phyloP scores from a whole-genome alignment of 495 filamentous ascomycete species.

The Friedmanniomyces endolithicus region DNA sequence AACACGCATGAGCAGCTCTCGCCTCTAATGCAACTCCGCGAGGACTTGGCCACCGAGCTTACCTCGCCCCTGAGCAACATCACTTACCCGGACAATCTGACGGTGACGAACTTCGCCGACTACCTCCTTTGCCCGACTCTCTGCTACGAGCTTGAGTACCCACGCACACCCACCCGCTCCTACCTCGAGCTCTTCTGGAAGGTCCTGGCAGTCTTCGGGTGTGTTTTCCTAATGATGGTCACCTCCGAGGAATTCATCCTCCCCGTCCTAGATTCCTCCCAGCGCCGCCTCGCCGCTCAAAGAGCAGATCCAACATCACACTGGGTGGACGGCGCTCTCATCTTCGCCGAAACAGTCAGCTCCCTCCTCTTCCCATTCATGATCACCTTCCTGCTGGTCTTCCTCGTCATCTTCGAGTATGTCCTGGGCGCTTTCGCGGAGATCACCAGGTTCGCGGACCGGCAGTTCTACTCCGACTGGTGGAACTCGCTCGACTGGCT shows the following conservation, averaged over 20 bases:
- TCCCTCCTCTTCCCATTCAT: conserved; percentile 94
- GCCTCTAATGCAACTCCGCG: conserved; percentile 47
- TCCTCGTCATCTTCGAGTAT: conserved; percentile 54
- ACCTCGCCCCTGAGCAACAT: conserved; percentile 78
- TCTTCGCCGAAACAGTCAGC: conserved; percentile 85
- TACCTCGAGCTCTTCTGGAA: conserved; percentile 82
- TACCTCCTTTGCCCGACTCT: conserved; percentile 87
- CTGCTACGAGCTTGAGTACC: conserved; percentile 96
- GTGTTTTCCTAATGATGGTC: conserved; percentile 86
- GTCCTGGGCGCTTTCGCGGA: conserved; percentile 89
- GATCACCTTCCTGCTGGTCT: conserved; percentile 43
- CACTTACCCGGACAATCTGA: conserved; percentile 84
- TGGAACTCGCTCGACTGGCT: conserved; percentile 86
- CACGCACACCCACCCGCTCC: conserved; percentile 56
- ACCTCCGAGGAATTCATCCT: conserved; percentile 93
- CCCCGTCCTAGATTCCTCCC: conserved; percentile 72
- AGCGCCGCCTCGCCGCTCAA: conserved; percentile 39
- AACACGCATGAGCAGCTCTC: not conserved
- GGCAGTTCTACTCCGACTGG: conserved; percentile 96
- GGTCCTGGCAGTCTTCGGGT: conserved; percentile 82
- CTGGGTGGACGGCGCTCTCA: conserved; percentile 54
- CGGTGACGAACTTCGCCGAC: conserved; percentile 67
- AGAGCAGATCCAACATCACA: conserved; percentile 36
- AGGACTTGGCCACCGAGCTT: conserved; percentile 79
- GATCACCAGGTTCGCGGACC: conserved; percentile 84